Percentiles rank a stretch among this genome's conserved stretches.
Conservation (phyloP, 768 basidiomycete species). For the Pholiota microspora region DNA sequence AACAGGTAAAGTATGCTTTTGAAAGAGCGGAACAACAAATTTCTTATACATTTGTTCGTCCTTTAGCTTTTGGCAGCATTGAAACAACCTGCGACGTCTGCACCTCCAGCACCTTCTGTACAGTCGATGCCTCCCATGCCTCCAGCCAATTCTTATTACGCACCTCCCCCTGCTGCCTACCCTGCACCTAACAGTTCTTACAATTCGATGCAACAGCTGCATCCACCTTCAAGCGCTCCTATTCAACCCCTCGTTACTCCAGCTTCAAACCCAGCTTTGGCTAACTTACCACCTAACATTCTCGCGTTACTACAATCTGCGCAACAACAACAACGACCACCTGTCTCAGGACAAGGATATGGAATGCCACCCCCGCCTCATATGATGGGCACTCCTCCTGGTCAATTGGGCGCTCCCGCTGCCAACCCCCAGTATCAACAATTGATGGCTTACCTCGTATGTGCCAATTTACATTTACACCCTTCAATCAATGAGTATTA, state of each 20-base stretch:
- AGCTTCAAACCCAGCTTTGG: conserved; percentile 32
- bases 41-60: not conserved
- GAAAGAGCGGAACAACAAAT: not conserved
- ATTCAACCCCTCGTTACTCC: conserved; percentile 24
- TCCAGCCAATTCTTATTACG: conserved; percentile 41
- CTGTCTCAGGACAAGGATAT: conserved; percentile 30
- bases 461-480: conserved; percentile 13
- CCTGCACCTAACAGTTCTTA: conserved; percentile 27
- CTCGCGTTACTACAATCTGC: conserved; percentile 59
- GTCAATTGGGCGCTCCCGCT: conserved; percentile 35
- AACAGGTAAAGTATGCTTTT: conserved; percentile 46
- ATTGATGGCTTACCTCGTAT: conserved; percentile 68
- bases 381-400: conserved; percentile 37
- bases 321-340: conserved; percentile 45
- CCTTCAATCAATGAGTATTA: not conserved
- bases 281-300: conserved; percentile 63
- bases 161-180: conserved; percentile 34
- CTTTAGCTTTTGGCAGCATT: conserved; percentile 68
- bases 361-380: conserved; percentile 35
- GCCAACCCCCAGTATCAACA: conserved; percentile 57
- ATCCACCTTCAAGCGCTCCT: conserved; percentile 23
- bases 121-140: conserved; percentile 33
- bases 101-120: conserved; percentile 35
- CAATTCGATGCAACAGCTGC: conserved; percentile 21
- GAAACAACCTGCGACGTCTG: conserved; percentile 58